Evolutionary conservation across 2,329 filamentous ascomycete genomes (phyloP), one percentile per base, ranked within the genome.

Genomic region (Alternaria burnsii): DNA sequence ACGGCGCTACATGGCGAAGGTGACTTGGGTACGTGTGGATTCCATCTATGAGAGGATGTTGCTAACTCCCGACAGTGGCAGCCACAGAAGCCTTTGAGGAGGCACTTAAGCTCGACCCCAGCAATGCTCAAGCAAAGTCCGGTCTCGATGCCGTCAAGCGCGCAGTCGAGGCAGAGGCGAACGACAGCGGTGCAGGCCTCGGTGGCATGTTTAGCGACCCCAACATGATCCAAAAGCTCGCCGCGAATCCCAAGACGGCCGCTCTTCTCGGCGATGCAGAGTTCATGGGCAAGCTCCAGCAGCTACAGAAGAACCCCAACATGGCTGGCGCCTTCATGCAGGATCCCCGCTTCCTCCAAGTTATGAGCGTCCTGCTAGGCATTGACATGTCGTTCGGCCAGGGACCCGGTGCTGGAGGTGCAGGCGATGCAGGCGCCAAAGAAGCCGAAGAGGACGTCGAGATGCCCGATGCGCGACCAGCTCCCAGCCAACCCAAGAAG

Each of bases 191-290:
- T 38, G 91, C 87, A 55, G 93, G 93, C 46, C 84, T 99, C n/a
- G 92, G 91, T 69, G 87, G 89, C 77, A 94, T 99, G 86, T 98
- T 99, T 86, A 94, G 88, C 78, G 96, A 99, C 78, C 95, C 95
- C 18, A 88, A 93, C 74, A 83, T 99, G 69, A 85, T 96, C 65
- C 87, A 92, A 78, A 99, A 99, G 84, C 89, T 99, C 59, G 93
- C 94, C 65, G 87, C 82, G 71, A 98, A 98, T 84, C 95, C 96
- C 65, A 98, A 98, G 88, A 99, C 96, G 11, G 89, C 90, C 67
- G 79, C 84, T 12, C 88, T 91, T 72, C 88, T 99, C 32, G 90
- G 88, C 59, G 95, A 99, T 75, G 86, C 90, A 10, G 83, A 88
- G 28, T 99, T 99, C 82, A 97, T 99, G 90, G 82, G 85, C 67